Conservation (phyloP, 176 grass and related monocot species). For the Stipa capillata region DNA sequence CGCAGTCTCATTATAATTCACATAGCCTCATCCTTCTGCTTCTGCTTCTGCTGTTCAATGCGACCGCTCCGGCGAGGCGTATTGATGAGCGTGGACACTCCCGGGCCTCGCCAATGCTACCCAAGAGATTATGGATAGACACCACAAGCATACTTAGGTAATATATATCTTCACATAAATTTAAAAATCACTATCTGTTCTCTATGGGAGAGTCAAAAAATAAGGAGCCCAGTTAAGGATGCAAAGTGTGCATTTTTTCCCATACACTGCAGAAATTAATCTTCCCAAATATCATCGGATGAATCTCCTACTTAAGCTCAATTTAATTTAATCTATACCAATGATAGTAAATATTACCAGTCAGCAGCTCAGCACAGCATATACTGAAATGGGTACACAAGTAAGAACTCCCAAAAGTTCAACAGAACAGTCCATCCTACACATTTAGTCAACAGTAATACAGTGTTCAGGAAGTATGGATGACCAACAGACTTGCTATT, state of each 20-base stretch:
- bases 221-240: not conserved
- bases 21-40: no score
- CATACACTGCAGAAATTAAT: not conserved
- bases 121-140: not conserved
- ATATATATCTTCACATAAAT: not conserved
- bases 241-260: not conserved
- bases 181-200: not conserved
- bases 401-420: conserved; percentile 1
- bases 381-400: not conserved
- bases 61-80: no score
- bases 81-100: no score
- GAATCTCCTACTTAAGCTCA: not conserved
- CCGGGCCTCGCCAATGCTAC: not conserved
- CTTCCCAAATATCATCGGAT: not conserved
- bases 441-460: not conserved
- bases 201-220: not conserved
- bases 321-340: not conserved
- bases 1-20: no score
- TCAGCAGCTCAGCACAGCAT: not conserved
- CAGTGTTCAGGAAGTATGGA: not conserved
- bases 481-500: not conserved
- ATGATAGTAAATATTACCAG: not conserved
- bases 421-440: not conserved
- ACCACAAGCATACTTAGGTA: not conserved
- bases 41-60: no score